Percentiles rank a stretch among this genome's conserved stretches.
Conservation (phyloP, 306 rosid genomes). For the Castanea sativa region DNA sequence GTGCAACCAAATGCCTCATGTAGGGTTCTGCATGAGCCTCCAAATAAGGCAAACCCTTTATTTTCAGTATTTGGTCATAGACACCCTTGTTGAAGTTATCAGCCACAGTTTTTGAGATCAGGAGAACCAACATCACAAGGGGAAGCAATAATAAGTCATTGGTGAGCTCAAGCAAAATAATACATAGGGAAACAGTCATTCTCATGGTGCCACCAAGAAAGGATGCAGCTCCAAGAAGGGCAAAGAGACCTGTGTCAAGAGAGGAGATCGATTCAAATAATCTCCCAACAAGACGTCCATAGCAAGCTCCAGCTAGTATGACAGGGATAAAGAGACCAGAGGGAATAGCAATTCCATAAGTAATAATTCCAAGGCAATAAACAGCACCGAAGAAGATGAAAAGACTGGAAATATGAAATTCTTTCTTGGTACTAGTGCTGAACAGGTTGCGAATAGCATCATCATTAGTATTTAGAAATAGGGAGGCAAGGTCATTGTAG, state of each 20-base stretch:
- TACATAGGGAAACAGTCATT: slow-evolving; percentile 90
- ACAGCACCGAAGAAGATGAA: slow-evolving; percentile 58
- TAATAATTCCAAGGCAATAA: slow-evolving; percentile 70
- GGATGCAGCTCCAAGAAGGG: slow-evolving; percentile 91
- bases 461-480: slow-evolving; percentile 82
- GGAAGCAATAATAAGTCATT: slow-evolving; percentile 90
- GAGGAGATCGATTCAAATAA: slow-evolving; percentile 45
- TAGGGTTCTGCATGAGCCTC: slow-evolving; percentile 91
- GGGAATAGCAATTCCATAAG: slow-evolving; percentile 93
- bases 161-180: slow-evolving; percentile 93
- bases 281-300: slow-evolving; percentile 79
- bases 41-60: slow-evolving; percentile 85
- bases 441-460: slow-evolving; percentile 89
- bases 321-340: slow-evolving; percentile 97
- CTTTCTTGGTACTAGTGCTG: slow-evolving; percentile 52
- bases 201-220: slow-evolving; percentile 99
- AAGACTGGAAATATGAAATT: slow-evolving; percentile 63
- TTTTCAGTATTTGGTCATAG: slow-evolving; percentile 72
- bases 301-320: slow-evolving; percentile 87
- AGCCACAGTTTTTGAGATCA: slow-evolving; percentile 75
- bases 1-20: slow-evolving; percentile 65
- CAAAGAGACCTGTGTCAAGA: slow-evolving; percentile 71
- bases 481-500: slow-evolving; percentile 94
- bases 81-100: slow-evolving; percentile 85
- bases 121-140: slow-evolving; percentile 73